These are phyloP conservation scores for Mycena crocata DNA, from an alignment of 768 basidiomycete genomes.

Conservation along the genomic window DNA sequence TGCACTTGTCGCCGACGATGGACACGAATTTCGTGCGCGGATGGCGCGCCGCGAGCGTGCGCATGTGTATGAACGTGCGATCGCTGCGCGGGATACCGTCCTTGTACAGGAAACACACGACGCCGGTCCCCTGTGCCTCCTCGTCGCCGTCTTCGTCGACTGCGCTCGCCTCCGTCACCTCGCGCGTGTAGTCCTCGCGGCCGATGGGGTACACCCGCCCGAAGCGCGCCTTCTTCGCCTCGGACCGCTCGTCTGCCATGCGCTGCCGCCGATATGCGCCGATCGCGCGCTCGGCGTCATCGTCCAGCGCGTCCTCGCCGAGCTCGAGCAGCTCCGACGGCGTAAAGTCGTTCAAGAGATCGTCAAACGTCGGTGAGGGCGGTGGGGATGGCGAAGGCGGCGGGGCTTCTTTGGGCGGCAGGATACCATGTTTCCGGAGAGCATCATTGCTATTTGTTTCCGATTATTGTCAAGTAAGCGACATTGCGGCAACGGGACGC, in stretches of 20 bases:
- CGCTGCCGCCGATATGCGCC: slow-evolving; percentile 73
- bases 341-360: slow-evolving; percentile 73
- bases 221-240: slow-evolving; percentile 74
- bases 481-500: slow-evolving; percentile 43
- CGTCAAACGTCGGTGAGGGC: slow-evolving; percentile 76
- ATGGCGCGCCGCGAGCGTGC: slow-evolving; percentile 80
- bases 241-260: slow-evolving; percentile 69
- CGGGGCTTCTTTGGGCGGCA: slow-evolving; percentile 78
- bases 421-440: slow-evolving; percentile 90
- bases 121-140: slow-evolving; percentile 81
- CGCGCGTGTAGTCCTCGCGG: slow-evolving; percentile 92
- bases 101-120: slow-evolving; percentile 95
- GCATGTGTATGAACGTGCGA: slow-evolving; percentile 76
- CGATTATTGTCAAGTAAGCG: slow-evolving; percentile 18
- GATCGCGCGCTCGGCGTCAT: slow-evolving; percentile 81
- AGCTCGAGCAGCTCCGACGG: slow-evolving; percentile 73
- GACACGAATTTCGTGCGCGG: slow-evolving; percentile 96
- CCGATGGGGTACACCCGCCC: slow-evolving; percentile 90
- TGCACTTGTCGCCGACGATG: slow-evolving; percentile 94
- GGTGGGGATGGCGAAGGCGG: slow-evolving; percentile 87
- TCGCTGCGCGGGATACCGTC: slow-evolving; percentile 89
- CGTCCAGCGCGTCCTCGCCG: slow-evolving; percentile 78
- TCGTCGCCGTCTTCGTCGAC: slow-evolving; percentile 71
- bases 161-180: slow-evolving; percentile 94
- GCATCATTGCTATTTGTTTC: slow-evolving; percentile 85